phyloP scores from a whole-genome alignment of 495 filamentous ascomycete genomes.

The Podospora didyma region DNA sequence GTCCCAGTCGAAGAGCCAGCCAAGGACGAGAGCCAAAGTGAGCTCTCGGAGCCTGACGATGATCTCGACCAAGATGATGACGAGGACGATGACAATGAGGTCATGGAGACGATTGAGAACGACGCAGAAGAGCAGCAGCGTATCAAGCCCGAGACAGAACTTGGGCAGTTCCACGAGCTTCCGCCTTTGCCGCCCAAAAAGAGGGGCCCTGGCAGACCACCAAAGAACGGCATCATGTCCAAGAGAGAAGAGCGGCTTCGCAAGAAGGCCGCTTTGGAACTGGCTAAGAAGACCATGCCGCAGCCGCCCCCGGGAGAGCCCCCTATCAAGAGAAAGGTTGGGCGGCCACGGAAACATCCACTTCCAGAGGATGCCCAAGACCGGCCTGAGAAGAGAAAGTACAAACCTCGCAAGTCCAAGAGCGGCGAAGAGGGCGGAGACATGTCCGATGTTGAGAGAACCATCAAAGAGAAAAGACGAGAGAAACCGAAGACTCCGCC shows the following conservation, averaged over 20 bases:
- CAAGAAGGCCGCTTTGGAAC: constrained; percentile 56
- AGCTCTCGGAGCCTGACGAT: constrained; percentile 26
- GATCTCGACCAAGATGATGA: constrained; percentile 30
- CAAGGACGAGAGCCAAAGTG: constrained; percentile 25
- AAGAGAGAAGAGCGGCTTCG: constrained; percentile 71
- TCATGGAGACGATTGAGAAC: constrained; percentile 30
- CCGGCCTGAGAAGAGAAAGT: constrained; percentile 71
- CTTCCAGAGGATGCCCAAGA: constrained; percentile 51
- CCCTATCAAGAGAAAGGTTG: constrained; percentile 57
- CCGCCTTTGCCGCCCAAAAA: constrained; percentile 54
- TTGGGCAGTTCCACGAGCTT: constrained; percentile 25
- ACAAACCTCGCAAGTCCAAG: constrained; percentile 68
- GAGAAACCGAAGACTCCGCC: constrained; percentile 60
- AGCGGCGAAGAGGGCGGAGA: constrained; percentile 45
- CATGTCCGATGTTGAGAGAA: constrained; percentile 40
- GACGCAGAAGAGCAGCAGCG: constrained; percentile 35
- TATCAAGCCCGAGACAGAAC: constrained; percentile 30
- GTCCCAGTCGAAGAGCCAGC: constrained; percentile 3
- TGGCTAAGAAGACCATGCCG: constrained; percentile 43
- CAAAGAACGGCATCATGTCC: constrained; percentile 90
- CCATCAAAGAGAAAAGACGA: constrained; percentile 54
- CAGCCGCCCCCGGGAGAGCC: constrained; percentile 41
- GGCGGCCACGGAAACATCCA: constrained; percentile 51
- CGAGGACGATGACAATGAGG: constrained; percentile 34
- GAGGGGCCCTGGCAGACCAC: constrained; percentile 80